Conservation (phyloP, 1,284 basidiomycete species). For the Exsudoporus floridanus region DNA sequence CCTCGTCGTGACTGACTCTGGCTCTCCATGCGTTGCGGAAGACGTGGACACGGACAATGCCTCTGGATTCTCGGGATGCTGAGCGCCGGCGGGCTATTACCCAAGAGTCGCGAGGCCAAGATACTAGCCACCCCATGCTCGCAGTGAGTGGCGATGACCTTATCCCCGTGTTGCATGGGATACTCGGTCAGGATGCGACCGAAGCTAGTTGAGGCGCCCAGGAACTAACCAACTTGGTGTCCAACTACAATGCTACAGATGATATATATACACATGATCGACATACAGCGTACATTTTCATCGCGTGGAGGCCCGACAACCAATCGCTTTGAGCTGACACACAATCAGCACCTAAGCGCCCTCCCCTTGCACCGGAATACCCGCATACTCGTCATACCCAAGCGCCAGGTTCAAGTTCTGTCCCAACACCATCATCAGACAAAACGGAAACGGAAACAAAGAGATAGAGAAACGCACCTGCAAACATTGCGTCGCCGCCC, state of each 20-base stretch:
- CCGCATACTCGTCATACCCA: slow-evolving; percentile 88
- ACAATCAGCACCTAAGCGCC: slow-evolving; percentile 5
- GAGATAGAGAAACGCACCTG: slow-evolving; percentile 55
- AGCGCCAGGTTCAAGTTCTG: slow-evolving; percentile 95
- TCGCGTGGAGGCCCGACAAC: not conserved
- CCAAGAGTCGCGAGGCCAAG: too few relatives aligned
- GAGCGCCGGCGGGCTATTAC: too few relatives aligned
- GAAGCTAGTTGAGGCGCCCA: too few relatives aligned
- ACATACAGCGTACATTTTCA: not conserved
- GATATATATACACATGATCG: not conserved
- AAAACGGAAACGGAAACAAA: not conserved
- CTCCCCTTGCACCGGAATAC: slow-evolving; percentile 53
- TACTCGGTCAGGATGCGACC: too few relatives aligned
- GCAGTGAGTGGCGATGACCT: too few relatives aligned
- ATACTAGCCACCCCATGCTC: too few relatives aligned
- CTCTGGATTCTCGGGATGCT: too few relatives aligned
- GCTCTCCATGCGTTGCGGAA: too few relatives aligned
- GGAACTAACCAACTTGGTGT: too few relatives aligned
- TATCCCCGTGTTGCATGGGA: too few relatives aligned
- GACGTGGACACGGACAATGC: too few relatives aligned
- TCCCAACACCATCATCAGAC: slow-evolving; percentile 47
- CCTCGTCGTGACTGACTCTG: too few relatives aligned
- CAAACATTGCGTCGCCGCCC: slow-evolving; percentile 96
- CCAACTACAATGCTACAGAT: not conserved
- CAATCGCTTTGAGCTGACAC: not conserved